Base-by-base conservation (phyloP, 768 basidiomycete genomes). In the Termitomyces sp. region DNA sequence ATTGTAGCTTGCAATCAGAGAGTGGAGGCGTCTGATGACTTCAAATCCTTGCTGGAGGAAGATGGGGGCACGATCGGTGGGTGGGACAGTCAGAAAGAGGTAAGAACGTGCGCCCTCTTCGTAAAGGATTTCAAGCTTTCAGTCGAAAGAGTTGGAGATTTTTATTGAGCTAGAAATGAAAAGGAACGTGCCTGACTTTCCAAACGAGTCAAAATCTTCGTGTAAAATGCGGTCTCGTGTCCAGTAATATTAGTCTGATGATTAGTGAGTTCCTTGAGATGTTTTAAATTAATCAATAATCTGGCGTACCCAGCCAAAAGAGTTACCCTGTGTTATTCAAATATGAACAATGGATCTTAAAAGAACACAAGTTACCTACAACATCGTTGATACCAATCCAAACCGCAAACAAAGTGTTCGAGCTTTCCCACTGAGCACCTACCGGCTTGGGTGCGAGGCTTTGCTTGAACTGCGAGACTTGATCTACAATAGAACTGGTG, bases 301-400 rank as follows among this genome's bases (percentile, higher is more conserved):
- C 34, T 19, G 17, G 47, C 73, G 19, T 55, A 80, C 80, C 77
- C 77, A 81, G 30, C 61, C 62, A 50, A 71, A 80, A 0, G 79
- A 77, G 59, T 79, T 77, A 37, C 78, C 80, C 80, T 82, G 30
- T 5, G 50, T 41, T 4, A n/a, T 28, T 32, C 7, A 30, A 39
- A 59, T 28, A 30, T 5, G 16, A 2, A 32, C 11, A 28, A 10
- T 16, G 23, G 6, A 34, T 17, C 5, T 19, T 9, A 8, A 3
- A 37, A 3, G 19, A 39, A 40, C n/a, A 9, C 12, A 2, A 5
- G 6, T 4, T n/a, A 70, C 77, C 68, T 53, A 80, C 80, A 42
- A 83, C 73, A 52, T 85, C 84, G 58, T 86, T 86, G 56, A 86
- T 86, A 2, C 84, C 84, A 51, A 86, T 83, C 83, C 84, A 86